Percentiles rank a stretch among this genome's conserved stretches.
phyloP scores from a whole-genome alignment of 208 protist species.

The Giardia muris region DNA sequence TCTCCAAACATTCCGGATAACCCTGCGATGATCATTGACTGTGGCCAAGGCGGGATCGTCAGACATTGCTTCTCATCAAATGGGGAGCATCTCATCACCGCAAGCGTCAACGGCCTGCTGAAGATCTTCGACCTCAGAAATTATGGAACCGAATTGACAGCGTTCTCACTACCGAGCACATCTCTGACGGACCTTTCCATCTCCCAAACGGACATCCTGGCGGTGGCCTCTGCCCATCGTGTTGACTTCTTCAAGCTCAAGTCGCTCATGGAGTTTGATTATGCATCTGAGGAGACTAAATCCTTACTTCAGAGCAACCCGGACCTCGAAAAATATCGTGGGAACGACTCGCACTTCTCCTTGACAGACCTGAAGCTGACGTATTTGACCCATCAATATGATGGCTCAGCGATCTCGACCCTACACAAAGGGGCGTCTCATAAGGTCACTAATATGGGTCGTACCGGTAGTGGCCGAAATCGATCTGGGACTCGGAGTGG shows the following conservation, averaged over 20 bases:
- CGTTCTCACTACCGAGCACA: not conserved
- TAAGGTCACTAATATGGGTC: not conserved
- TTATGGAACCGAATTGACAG: not conserved
- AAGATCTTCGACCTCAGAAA: not conserved
- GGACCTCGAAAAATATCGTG: not conserved
- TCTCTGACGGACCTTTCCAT: not conserved
- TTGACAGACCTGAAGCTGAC: not conserved
- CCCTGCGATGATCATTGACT: not conserved
- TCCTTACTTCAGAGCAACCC: not conserved
- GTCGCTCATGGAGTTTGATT: not conserved
- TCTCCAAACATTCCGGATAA: not conserved
- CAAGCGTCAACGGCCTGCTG: not conserved
- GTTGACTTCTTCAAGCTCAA: not conserved
- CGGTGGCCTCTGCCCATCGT: not conserved
- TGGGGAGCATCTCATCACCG: not conserved
- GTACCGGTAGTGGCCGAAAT: not conserved
- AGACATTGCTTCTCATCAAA: not conserved
- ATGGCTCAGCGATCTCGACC: not conserved
- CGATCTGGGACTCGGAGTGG: not conserved
- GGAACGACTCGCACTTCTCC: not conserved
- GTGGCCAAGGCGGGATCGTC: not conserved
- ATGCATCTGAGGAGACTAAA: not conserved
- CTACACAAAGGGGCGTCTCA: not conserved
- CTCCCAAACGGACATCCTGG: not conserved
- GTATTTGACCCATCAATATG: not conserved